Conservation (phyloP, 257 asterid genomes). For the Solanum chaucha region DNA sequence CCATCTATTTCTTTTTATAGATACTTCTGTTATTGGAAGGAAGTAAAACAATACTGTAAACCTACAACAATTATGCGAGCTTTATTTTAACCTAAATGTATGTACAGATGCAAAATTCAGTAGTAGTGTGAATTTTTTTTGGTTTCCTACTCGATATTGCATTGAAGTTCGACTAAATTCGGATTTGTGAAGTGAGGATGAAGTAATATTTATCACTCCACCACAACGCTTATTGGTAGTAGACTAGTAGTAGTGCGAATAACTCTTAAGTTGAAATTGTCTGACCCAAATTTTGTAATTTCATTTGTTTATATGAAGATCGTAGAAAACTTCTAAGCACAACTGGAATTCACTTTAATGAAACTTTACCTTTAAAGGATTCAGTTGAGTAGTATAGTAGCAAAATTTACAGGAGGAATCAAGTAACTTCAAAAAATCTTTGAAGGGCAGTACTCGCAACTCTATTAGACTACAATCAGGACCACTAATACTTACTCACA, state of each 20-base stretch:
- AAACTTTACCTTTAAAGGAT: neutral
- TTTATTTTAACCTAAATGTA: neutral
- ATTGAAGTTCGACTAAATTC: too few relatives aligned
- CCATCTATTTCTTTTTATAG: neutral
- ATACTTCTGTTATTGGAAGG: neutral
- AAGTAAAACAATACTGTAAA: neutral
- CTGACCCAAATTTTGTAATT: neutral
- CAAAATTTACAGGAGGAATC: neutral
- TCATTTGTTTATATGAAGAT: neutral
- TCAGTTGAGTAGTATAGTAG: neutral
- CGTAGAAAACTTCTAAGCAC: neutral
- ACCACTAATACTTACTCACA: neutral
- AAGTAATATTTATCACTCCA: neutral
- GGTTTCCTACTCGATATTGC: rapidly evolving
- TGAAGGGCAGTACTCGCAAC: neutral
- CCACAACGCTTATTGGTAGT: neutral
- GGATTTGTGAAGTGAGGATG: neutral
- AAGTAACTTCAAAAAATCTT: neutral
- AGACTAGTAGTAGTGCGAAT: neutral
- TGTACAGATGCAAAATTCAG: neutral
- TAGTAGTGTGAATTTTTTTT: neutral
- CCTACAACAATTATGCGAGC: neutral
- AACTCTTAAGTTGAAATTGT: neutral
- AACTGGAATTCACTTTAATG: neutral
- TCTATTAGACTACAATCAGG: neutral